These are phyloP conservation scores for Rhazya stricta DNA, from an alignment of 257 asterid genomes.

Conservation along the genomic window DNA sequence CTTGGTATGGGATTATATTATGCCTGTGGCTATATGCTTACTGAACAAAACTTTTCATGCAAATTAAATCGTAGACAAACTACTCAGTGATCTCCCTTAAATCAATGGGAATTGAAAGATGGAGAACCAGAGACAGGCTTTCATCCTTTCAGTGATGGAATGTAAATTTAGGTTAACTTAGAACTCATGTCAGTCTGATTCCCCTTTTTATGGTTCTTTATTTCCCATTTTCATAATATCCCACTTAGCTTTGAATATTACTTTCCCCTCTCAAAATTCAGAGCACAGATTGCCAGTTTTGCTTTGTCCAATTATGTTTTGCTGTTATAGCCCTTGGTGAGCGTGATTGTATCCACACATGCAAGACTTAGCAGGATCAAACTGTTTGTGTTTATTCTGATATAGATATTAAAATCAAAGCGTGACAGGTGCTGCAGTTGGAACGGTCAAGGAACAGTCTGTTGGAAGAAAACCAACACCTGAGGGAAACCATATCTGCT, in stretches of 20 bases:
- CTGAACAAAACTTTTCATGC: not conserved
- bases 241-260: not conserved
- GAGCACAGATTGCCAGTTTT: not conserved
- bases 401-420: conserved; percentile 45
- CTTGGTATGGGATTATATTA: not conserved
- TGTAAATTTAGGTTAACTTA: not conserved
- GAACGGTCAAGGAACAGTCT: conserved; percentile 52
- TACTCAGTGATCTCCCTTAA: not conserved
- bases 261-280: not conserved
- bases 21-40: not conserved
- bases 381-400: conserved; percentile 36
- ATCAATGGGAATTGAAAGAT: not conserved
- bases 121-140: not conserved
- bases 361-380: conserved; percentile 1
- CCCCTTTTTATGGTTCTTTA: not conserved
- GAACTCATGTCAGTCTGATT: not conserved
- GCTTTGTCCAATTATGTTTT: not conserved
- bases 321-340: not conserved
- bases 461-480: conserved; percentile 44
- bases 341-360: not conserved
- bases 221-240: not conserved
- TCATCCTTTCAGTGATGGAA: not conserved
- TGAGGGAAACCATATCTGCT: conserved; percentile 40
- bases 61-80: no score
- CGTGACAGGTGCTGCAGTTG: conserved; percentile 67